phyloP scores from a whole-genome alignment of 2,329 filamentous ascomycete species.

The Dothidotthia symphoricarpi region DNA sequence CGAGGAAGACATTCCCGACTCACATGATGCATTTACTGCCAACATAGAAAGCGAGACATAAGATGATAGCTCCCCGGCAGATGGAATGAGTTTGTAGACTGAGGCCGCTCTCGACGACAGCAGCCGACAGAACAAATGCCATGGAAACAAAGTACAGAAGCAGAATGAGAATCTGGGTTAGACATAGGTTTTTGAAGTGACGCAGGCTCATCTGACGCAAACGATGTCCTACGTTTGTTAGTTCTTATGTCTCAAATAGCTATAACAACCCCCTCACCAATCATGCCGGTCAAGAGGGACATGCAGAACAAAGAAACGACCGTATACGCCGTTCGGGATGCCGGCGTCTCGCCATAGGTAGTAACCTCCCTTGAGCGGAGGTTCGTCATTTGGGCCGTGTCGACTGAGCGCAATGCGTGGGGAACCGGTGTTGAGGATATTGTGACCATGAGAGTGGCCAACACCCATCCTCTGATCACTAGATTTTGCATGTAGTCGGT shows the following conservation, averaged over 20 bases:
- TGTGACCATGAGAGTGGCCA: background rate
- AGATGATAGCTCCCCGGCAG: conserved; percentile 38
- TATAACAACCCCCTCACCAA: conserved; percentile 14
- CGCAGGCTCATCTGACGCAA: conserved; percentile 7
- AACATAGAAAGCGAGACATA: conserved; percentile 39
- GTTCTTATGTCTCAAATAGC: background rate
- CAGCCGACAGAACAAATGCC: conserved; percentile 35
- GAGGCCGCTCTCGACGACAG: conserved; percentile 35
- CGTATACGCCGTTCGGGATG: conserved; percentile 13
- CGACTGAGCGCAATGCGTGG: no score
- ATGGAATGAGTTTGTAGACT: conserved; percentile 21
- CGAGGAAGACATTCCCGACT: no score
- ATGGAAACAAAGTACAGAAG: conserved; percentile 39
- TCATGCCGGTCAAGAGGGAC: conserved; percentile 24
- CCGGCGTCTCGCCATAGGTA: conserved; percentile 5
- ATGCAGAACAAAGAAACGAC: conserved; percentile 26
- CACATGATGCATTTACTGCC: conserved; percentile 17
- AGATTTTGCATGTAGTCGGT: background rate
- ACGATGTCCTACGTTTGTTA: conserved; percentile 13
- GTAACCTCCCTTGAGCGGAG: background rate
- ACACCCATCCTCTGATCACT: background rate
- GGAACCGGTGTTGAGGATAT: conserved; percentile 1
- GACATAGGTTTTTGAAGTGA: conserved; percentile 4
- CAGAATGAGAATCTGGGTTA: conserved; percentile 33
- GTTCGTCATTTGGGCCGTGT: no score